Percentiles rank a stretch among this genome's conserved stretches.
These are phyloP conservation scores for Fusarium sp. DNA, from an alignment of 2,329 filamentous ascomycete species.

Conservation along the genomic window DNA sequence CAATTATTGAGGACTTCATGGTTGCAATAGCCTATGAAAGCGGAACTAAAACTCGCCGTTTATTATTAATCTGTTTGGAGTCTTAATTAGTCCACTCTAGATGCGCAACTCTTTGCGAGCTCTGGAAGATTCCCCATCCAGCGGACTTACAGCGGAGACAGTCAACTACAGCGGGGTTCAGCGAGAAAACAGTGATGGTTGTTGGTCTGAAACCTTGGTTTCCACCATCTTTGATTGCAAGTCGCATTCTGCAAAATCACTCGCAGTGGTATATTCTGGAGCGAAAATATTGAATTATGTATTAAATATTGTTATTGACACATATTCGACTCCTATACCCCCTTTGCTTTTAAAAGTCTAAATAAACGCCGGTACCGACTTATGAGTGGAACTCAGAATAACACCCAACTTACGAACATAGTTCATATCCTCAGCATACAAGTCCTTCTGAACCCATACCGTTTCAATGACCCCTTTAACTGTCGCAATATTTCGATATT, in stretches of 20 bases:
- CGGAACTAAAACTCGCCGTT: accelerated
- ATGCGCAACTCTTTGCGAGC: not conserved
- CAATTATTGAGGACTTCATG: accelerated
- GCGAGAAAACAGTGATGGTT: too few relatives aligned
- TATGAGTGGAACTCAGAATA: constrained; percentile 28
- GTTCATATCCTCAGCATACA: constrained; percentile 24
- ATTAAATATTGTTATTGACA: too few relatives aligned
- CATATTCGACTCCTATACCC: not conserved
- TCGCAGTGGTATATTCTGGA: too few relatives aligned
- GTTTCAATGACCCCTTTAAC: constrained; percentile 44
- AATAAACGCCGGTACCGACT: constrained; percentile 21
- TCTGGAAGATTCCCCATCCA: not conserved
- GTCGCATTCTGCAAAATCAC: too few relatives aligned
- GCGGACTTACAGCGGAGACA: too few relatives aligned
- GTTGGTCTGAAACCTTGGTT: too few relatives aligned
- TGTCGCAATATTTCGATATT: constrained; percentile 39
- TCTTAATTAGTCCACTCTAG: too few relatives aligned
- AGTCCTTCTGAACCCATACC: constrained; percentile 53
- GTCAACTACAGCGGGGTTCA: too few relatives aligned
- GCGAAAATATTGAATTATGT: too few relatives aligned
- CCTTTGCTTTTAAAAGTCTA: not conserved
- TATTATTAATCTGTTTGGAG: not conserved
- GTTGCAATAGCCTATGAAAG: not conserved
- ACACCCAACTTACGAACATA: constrained; percentile 22
- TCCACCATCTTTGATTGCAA: too few relatives aligned